phyloP scores from a whole-genome alignment of 2,329 filamentous ascomycete genomes.

The Colletotrichum tamarilloi region DNA sequence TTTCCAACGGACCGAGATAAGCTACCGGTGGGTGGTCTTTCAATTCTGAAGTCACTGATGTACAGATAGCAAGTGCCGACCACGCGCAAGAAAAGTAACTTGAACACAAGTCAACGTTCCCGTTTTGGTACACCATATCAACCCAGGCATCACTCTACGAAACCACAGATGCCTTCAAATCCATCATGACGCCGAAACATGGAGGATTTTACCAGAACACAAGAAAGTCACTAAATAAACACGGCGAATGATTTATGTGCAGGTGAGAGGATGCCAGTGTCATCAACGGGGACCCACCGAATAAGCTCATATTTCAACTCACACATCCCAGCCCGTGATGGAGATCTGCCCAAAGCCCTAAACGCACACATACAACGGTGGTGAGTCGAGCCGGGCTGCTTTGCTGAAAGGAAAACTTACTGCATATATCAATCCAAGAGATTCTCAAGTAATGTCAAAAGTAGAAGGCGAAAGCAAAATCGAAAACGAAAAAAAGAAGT shows the following conservation, averaged over 20 bases:
- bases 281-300: neutral
- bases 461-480: no score
- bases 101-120: neutral
- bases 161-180: neutral
- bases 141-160: neutral
- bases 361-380: neutral
- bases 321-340: neutral
- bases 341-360: neutral
- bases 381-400: neutral
- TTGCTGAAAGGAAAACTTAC: neutral
- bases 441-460: neutral
- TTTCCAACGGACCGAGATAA: neutral
- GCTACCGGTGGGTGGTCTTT: neutral
- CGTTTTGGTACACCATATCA: neutral
- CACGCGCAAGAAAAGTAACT: neutral
- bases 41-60: neutral
- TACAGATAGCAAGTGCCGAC: neutral
- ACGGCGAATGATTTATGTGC: neutral
- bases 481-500: neutral
- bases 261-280: neutral
- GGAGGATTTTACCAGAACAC: no score
- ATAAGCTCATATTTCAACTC: neutral
- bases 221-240: neutral
- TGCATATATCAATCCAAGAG: no score
- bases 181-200: no score